Conservation (phyloP, 208 protist species). For the Leishmania arabica region DNA sequence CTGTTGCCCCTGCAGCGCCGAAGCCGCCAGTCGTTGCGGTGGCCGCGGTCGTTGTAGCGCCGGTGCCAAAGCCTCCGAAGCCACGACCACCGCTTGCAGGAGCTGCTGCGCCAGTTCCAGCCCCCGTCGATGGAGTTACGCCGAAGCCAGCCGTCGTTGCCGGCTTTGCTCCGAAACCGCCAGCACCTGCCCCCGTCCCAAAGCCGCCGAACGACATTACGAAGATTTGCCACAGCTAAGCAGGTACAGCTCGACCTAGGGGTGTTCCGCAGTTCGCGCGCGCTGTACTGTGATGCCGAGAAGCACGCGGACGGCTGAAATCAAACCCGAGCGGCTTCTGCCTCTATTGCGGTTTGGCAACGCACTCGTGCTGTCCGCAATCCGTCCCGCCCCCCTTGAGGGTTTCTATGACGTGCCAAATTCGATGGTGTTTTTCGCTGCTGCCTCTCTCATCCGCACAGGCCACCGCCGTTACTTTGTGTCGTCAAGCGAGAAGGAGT, state of each 20-base stretch:
- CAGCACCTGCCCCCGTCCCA: slow-evolving; percentile 19
- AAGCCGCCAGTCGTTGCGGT: slow-evolving; percentile 25
- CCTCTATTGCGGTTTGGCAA: neutral
- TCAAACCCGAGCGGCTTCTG: neutral
- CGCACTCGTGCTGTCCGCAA: neutral
- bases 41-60: slow-evolving; percentile 9
- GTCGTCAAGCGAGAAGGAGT: neutral
- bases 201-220: slow-evolving; percentile 33
- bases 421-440: neutral
- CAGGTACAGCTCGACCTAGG: neutral
- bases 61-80: slow-evolving; percentile 25
- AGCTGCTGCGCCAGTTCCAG: neutral
- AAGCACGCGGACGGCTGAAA: neutral
- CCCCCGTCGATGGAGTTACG: slow-evolving; percentile 6
- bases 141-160: slow-evolving; percentile 27
- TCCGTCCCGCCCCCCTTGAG: neutral
- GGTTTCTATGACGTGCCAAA: neutral
- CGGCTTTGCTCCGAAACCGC: slow-evolving; percentile 12
- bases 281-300: neutral
- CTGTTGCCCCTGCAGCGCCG: slow-evolving; percentile 17
- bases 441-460: neutral
- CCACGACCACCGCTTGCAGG: neutral
- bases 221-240: neutral
- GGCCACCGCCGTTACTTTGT: neutral
- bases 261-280: neutral